Conservation (phyloP, 805 yeast species). For the Saturnispora serradocipensis region DNA sequence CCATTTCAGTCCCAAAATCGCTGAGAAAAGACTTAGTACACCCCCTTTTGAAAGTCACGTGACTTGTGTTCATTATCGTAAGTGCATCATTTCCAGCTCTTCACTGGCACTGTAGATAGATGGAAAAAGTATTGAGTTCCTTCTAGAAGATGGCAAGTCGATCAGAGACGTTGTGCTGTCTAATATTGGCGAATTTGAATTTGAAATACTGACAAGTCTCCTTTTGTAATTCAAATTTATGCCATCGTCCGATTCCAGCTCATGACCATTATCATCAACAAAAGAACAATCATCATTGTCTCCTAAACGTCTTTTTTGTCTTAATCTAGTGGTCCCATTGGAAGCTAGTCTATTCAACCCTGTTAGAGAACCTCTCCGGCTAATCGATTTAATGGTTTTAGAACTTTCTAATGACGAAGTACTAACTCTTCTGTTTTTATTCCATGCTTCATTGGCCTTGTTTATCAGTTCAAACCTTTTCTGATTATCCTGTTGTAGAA, state of each 20-base stretch:
- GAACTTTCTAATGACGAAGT: constrained; percentile 12
- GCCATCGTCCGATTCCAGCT: constrained; percentile 7
- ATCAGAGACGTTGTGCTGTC: constrained; percentile 7
- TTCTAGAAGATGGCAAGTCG: constrained; percentile 13
- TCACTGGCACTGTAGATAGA: constrained; percentile 23
- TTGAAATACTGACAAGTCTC: constrained; percentile 9
- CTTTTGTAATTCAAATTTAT: constrained; percentile 8
- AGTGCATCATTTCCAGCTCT: constrained; percentile 24
- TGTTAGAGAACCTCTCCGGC: constrained; percentile 6
- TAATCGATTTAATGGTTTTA: constrained; percentile 4
- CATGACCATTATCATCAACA: neutral
- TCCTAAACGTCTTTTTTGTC: neutral
- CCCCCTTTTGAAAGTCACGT: neutral
- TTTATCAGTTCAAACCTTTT: constrained; percentile 28
- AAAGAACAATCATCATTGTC: neutral
- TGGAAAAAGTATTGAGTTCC: constrained; percentile 20
- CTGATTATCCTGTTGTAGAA: constrained; percentile 17
- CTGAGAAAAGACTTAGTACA: neutral
- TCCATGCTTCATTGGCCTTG: constrained; percentile 31
- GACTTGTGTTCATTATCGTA: constrained; percentile 7
- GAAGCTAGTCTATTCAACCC: neutral
- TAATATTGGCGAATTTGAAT: constrained; percentile 13
- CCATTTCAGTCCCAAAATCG: neutral
- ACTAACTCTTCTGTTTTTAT: constrained; percentile 18
- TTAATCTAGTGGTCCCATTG: neutral